Conservation (phyloP, 129 eudicot species). For the Flaveria bidentis region DNA sequence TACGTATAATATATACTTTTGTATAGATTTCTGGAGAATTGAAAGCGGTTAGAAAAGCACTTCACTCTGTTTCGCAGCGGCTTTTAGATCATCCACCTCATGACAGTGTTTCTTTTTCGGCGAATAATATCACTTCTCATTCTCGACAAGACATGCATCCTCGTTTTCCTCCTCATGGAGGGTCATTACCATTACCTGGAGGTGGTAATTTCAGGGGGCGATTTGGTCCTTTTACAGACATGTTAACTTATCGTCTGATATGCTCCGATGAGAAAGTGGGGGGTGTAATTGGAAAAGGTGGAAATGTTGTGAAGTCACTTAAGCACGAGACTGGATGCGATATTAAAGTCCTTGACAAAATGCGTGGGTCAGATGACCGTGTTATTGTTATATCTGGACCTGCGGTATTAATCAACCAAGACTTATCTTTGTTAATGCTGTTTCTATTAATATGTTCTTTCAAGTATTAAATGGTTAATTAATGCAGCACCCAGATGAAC, state of each 20-base stretch:
- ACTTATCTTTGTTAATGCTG: conserved; percentile 16
- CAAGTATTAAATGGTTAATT: background rate
- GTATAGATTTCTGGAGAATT: conserved; percentile 64
- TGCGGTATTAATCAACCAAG: conserved; percentile 51
- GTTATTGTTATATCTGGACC: conserved; percentile 84
- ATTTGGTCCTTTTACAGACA: conserved; percentile 58
- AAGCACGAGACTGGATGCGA: conserved; percentile 96
- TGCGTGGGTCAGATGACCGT: conserved; percentile 75
- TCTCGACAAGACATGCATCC: conserved; percentile 51
- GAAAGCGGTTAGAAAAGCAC: conserved; percentile 74
- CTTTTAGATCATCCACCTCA: conserved; percentile 50
- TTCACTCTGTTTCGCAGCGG: conserved; percentile 66
- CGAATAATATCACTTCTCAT: conserved; percentile 40
- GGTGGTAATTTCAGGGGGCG: conserved; percentile 56
- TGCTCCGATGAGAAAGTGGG: conserved; percentile 94
- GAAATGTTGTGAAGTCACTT: conserved; percentile 69
- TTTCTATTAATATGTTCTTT: background rate
- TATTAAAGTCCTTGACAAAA: conserved; percentile 70
- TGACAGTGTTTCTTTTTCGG: conserved; percentile 49
- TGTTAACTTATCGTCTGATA: conserved; percentile 61
- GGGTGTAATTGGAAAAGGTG: conserved; percentile 94
- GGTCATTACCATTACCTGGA: conserved; percentile 37
- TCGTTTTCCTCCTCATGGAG: conserved; percentile 47
- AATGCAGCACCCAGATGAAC: conserved; percentile 76
- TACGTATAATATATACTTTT: background rate